A percentile compares a stretch with the other conserved stretches of the same genome.
Conservation (phyloP, 2,329 filamentous ascomycete genomes). For the Alternaria solani region DNA sequence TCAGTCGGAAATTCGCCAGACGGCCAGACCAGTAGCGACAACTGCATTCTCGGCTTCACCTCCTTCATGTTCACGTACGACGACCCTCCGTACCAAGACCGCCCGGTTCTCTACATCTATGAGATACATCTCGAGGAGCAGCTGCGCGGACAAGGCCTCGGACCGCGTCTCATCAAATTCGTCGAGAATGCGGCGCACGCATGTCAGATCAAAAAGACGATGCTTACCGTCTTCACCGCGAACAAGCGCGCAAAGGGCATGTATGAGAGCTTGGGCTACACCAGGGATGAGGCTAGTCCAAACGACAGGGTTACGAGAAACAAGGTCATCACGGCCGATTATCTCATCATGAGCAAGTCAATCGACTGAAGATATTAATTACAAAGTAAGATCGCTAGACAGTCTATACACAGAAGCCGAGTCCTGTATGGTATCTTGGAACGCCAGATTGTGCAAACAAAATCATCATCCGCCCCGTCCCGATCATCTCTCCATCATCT, state of each 20-base stretch:
- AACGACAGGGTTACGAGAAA: slow-evolving; percentile 49
- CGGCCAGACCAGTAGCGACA: neutral
- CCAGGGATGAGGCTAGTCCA: slow-evolving; percentile 62
- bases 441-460: neutral
- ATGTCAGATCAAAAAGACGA: slow-evolving; percentile 69
- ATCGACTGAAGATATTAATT: neutral
- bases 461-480: neutral
- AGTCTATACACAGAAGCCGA: neutral
- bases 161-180: slow-evolving; percentile 65
- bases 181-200: slow-evolving; percentile 63
- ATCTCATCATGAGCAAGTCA: slow-evolving; percentile 40
- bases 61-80: slow-evolving; percentile 75
- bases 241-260: slow-evolving; percentile 67
- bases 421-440: neutral
- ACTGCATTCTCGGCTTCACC: slow-evolving; percentile 54
- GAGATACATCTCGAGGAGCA: slow-evolving; percentile 73
- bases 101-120: slow-evolving; percentile 78
- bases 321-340: slow-evolving; percentile 33
- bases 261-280: slow-evolving; percentile 68
- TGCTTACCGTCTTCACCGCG: slow-evolving; percentile 75
- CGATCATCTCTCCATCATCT: neutral
- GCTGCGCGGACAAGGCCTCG: slow-evolving; percentile 70
- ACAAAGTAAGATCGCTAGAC: neutral
- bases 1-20: too few relatives aligned
- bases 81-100: slow-evolving; percentile 52